Evolutionary conservation across 495 filamentous ascomycete species (phyloP).

Genomic region (Penicillium bialowiezense): DNA sequence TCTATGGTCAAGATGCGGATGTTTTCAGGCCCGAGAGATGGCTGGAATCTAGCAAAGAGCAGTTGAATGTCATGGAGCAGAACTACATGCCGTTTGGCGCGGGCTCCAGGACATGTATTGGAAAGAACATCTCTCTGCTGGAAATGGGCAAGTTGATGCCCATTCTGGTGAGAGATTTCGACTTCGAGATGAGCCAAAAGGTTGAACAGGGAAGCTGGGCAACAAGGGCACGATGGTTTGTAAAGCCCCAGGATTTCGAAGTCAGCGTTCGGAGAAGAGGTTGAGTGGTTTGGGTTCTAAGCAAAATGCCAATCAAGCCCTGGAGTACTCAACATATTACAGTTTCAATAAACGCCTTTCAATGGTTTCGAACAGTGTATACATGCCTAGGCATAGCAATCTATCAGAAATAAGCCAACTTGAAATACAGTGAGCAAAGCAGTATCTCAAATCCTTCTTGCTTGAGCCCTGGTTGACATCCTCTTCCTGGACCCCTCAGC

Average conservation of each 20-base stretch:
- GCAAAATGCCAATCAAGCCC: too few relatives aligned
- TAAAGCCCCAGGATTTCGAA: not conserved
- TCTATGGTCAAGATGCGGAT: slow-evolving; percentile 19
- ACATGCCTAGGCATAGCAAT: too few relatives aligned
- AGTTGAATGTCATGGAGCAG: slow-evolving; percentile 9
- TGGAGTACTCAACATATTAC: too few relatives aligned
- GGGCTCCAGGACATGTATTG: slow-evolving; percentile 29
- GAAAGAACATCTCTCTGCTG: slow-evolving; percentile 32
- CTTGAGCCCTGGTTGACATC: too few relatives aligned
- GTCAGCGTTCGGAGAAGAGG: not conserved
- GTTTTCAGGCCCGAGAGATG: slow-evolving; percentile 19
- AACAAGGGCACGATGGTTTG: not conserved
- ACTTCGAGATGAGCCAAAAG: slow-evolving; percentile 5
- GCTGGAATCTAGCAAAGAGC: not conserved
- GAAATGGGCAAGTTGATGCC: slow-evolving; percentile 33
- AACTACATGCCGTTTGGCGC: slow-evolving; percentile 25
- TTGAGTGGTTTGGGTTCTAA: too few relatives aligned
- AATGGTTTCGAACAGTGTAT: too few relatives aligned
- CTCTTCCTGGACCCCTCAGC: too few relatives aligned
- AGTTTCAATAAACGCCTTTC: too few relatives aligned
- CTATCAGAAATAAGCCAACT: too few relatives aligned
- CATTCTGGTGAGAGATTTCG: slow-evolving; percentile 23
- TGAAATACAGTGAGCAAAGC: too few relatives aligned
- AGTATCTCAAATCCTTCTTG: too few relatives aligned
- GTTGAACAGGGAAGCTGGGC: not conserved